These are phyloP conservation scores for Dictyostelium brefeldianum DNA, from an alignment of 78 protist genomes.

Conservation along the genomic window DNA sequence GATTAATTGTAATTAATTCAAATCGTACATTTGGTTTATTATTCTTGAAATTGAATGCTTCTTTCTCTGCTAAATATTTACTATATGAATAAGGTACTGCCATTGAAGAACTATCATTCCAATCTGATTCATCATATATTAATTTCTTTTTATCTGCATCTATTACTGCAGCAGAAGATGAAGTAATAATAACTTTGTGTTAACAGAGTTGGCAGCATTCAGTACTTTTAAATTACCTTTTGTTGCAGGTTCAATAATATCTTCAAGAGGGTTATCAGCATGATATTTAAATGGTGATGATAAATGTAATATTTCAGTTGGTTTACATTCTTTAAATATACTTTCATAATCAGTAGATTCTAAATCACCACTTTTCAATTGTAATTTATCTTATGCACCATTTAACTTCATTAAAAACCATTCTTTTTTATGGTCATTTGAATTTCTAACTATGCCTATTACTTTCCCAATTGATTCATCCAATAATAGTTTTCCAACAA, in stretches of 20 bases:
- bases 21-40: background rate
- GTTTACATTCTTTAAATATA: slow-evolving; percentile 18
- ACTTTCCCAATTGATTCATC: background rate
- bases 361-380: slow-evolving; percentile 28
- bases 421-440: background rate
- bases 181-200: slow-evolving; percentile 29
- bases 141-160: background rate
- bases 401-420: background rate
- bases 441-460: background rate
- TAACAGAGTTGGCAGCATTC: slow-evolving; percentile 16
- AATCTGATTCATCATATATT: slow-evolving; percentile 20
- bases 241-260: slow-evolving; percentile 37
- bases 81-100: slow-evolving; percentile 8
- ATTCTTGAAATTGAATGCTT: background rate
- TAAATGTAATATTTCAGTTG: slow-evolving; percentile 4
- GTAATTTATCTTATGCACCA: background rate
- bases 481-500: slow-evolving; percentile 6
- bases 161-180: slow-evolving; percentile 27
- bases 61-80: slow-evolving; percentile 46
- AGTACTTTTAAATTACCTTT: slow-evolving; percentile 34
- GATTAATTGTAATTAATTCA: slow-evolving; percentile 24
- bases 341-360: slow-evolving; percentile 10
- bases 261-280: background rate
- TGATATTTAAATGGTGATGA: slow-evolving; percentile 38
- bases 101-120: slow-evolving; percentile 12